Evolutionary conservation across 2,329 filamentous ascomycete genomes (phyloP).

Genomic region (Phaeophleospora eucalypticola): DNA sequence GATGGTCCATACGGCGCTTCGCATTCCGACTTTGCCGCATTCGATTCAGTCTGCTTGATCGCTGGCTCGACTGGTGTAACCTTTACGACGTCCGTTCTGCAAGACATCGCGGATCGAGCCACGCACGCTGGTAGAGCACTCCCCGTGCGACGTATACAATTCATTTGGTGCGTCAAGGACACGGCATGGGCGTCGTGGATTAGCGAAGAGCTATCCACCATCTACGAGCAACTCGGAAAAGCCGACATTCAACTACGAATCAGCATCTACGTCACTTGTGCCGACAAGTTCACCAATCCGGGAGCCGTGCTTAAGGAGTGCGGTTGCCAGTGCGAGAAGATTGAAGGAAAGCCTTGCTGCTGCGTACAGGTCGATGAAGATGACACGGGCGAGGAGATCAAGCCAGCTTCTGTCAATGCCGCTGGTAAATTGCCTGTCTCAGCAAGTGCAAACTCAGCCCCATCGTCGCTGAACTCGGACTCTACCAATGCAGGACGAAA

Average conservation of each 20-base stretch:
- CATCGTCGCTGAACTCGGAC: background rate
- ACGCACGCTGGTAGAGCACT: constrained; percentile 14
- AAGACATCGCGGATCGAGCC: constrained; percentile 24
- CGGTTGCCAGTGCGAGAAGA: constrained; percentile 25
- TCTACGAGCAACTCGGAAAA: constrained; percentile 15
- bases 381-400: constrained; percentile 8
- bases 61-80: constrained; percentile 29
- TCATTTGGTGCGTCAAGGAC: constrained; percentile 28
- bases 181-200: constrained; percentile 21
- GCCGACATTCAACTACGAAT: constrained; percentile 21
- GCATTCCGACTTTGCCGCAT: constrained; percentile 24
- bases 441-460: background rate
- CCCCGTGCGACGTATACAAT: constrained; percentile 20
- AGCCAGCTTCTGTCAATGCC: background rate
- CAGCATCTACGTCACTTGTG: constrained; percentile 25
- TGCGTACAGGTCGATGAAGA: constrained; percentile 18
- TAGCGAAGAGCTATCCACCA: constrained; percentile 17
- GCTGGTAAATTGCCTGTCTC: background rate
- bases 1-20: constrained; percentile 27
- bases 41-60: constrained; percentile 26
- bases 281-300: constrained; percentile 21
- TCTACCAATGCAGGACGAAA: background rate
- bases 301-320: constrained; percentile 17
- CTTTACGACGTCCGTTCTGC: constrained; percentile 25
- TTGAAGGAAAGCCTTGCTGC: constrained; percentile 21